Evolutionary conservation across 2,329 filamentous ascomycete species (phyloP), one percentile per base, ranked within the genome.

Genomic region (Alternaria burnsii): DNA sequence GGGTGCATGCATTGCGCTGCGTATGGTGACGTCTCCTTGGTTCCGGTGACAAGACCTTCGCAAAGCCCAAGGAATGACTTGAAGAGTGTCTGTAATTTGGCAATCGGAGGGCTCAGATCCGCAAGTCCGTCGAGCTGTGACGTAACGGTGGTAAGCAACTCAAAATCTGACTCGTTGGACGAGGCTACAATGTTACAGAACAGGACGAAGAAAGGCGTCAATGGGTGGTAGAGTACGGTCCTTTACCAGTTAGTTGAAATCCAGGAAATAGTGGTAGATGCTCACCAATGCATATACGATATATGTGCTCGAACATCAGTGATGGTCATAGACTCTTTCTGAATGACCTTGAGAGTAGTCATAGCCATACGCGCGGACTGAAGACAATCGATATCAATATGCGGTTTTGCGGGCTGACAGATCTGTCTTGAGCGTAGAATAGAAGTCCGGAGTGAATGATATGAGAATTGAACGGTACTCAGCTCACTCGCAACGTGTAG

Each of bases 131-230:
- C 63, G 14, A 71, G 68, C n/a, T 57, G 51, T 14, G 53, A 47
- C 28, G 64, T 55, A 12, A 70, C 61, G 5, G 58, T 26, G 24
- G 67, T 58, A 38, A 71, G 55, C 7, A 58, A 61, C 22, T 58
- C 47, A 20, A 62, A 69, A 28, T 70, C 69, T 12, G 57, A 32
- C 5, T 54, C 26, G 40, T 59, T 57, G 5, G 67, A 67, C 6
- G 69, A 65, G 4, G 67, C 63, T 11, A 70, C 64, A 6, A 71
- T 62, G 30, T 70, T 60, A 50, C 67, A 70, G 40, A 70, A 71
- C 3, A 71, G 48, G 3, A 70, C 66, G 47, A 70, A 70, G 32
- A 68, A 71, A 5, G 69, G 67, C 11, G 63, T 67, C 16, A 70
- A 50, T 1, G 67, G 69, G 20, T 69, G 66, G 30, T 69, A 69